Percentiles rank a stretch among this genome's conserved stretches.
phyloP scores from a whole-genome alignment of 2,329 filamentous ascomycete species.

The Annulohypoxylon truncatum region DNA sequence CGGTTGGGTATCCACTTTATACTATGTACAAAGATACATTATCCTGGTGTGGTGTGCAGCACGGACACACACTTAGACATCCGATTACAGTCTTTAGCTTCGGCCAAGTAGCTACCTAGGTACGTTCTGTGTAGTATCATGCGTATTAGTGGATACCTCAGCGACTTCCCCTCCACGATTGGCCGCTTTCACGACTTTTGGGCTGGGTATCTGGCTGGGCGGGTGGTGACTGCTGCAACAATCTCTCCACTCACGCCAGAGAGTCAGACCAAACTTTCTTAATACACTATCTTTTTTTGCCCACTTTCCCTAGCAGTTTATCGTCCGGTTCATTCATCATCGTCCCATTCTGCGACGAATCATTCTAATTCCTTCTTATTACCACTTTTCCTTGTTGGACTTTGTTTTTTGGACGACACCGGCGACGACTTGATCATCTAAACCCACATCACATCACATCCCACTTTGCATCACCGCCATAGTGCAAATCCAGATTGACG shows the following conservation, averaged over 20 bases:
- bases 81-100: slow-evolving; percentile 41
- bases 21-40: slow-evolving; percentile 17
- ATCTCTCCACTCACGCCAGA: slow-evolving; percentile 40
- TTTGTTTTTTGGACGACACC: slow-evolving; percentile 16
- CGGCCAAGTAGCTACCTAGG: slow-evolving; percentile 13
- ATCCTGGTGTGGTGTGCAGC: slow-evolving; percentile 31
- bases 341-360: slow-evolving; percentile 40
- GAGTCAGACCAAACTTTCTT: slow-evolving; percentile 41
- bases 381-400: slow-evolving; percentile 27
- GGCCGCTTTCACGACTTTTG: slow-evolving; percentile 34
- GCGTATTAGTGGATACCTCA: slow-evolving; percentile 22
- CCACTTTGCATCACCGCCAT: slow-evolving; percentile 8
- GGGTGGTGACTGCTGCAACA: slow-evolving; percentile 38
- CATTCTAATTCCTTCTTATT: slow-evolving; percentile 34
- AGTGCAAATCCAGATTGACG: slow-evolving; percentile 33
- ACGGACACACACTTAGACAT: slow-evolving; percentile 36
- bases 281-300: slow-evolving; percentile 34
- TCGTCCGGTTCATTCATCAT: slow-evolving; percentile 42
- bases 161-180: slow-evolving; percentile 23
- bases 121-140: slow-evolving; percentile 31
- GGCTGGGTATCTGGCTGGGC: slow-evolving; percentile 33
- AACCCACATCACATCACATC: slow-evolving; percentile 5
- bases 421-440: slow-evolving; percentile 25
- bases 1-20: slow-evolving; percentile 8
- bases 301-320: slow-evolving; percentile 33